phyloP scores from a whole-genome alignment of 2,329 filamentous ascomycete genomes.

The Zymoseptoria brevis region DNA sequence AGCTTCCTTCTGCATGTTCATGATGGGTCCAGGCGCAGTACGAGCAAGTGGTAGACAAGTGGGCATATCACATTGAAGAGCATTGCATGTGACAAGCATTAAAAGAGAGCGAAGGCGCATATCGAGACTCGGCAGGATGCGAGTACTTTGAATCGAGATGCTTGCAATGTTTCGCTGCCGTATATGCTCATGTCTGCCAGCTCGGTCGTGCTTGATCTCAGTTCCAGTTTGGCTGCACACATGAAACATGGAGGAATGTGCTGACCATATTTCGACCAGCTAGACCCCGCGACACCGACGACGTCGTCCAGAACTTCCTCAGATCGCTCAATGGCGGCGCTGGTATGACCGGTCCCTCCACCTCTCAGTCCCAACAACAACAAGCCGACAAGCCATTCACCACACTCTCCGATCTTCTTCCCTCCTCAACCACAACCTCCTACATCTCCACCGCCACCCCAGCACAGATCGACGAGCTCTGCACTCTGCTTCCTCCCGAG shows the following conservation, averaged over 20 bases:
- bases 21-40: conserved; percentile 3
- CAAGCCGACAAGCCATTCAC: conserved; percentile 63
- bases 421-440: conserved; percentile 67
- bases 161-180: not conserved
- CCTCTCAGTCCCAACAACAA: conserved; percentile 29
- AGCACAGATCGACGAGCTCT: conserved; percentile 62
- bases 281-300: conserved; percentile 54
- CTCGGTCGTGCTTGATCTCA: not conserved
- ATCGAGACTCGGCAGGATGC: conserved; percentile 7
- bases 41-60: conserved; percentile 1
- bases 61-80: not conserved
- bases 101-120: not conserved
- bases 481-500: conserved; percentile 69
- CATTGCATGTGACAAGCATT: not conserved
- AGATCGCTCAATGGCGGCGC: conserved; percentile 62
- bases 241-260: not conserved
- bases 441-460: conserved; percentile 61
- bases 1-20: not conserved
- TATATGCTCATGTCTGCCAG: not conserved
- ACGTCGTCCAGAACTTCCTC: conserved; percentile 80
- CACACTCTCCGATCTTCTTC: conserved; percentile 76
- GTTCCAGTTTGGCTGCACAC: not conserved
- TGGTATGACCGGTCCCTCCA: conserved; percentile 10
- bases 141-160: conserved; percentile 11
- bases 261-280: conserved; percentile 13